phyloP scores from a whole-genome alignment of 495 filamentous ascomycete genomes.

The Penicillium verhagenii region DNA sequence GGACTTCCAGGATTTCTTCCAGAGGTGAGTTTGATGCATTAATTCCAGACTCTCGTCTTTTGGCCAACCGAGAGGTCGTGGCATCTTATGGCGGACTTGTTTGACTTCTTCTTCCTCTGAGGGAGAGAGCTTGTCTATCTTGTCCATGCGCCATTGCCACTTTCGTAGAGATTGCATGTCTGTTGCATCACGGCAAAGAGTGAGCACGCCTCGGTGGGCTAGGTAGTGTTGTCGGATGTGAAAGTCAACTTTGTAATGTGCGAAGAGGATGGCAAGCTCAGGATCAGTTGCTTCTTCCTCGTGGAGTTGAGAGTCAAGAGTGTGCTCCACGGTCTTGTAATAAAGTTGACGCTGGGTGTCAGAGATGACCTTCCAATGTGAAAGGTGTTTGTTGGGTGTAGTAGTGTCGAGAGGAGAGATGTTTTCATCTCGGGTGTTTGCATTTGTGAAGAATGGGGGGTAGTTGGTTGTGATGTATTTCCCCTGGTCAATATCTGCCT shows the following conservation, averaged over 20 bases:
- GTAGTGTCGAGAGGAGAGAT: slow-evolving; percentile 16
- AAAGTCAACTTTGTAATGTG: slow-evolving; percentile 34
- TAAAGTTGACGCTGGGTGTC: slow-evolving; percentile 20
- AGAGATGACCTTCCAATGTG: slow-evolving; percentile 23
- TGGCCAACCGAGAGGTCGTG: slow-evolving; percentile 13
- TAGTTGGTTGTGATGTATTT: slow-evolving; percentile 19
- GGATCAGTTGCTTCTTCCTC: slow-evolving; percentile 5
- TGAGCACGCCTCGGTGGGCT: slow-evolving; percentile 18
- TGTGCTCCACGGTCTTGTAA: slow-evolving; percentile 14
- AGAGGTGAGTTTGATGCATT: slow-evolving; percentile 22
- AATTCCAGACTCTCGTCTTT: slow-evolving; percentile 19
- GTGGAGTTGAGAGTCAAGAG: slow-evolving; percentile 4
- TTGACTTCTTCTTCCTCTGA: neutral
- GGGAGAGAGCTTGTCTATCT: slow-evolving; percentile 1
- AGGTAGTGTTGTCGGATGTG: slow-evolving; percentile 39
- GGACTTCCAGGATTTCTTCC: slow-evolving; percentile 18
- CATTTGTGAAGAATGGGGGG: slow-evolving; percentile 26
- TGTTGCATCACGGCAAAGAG: slow-evolving; percentile 26
- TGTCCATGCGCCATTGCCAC: slow-evolving; percentile 26
- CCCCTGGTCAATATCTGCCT: slow-evolving; percentile 20
- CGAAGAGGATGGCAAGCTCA: slow-evolving; percentile 18
- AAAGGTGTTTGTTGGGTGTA: neutral
- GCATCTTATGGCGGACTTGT: neutral
- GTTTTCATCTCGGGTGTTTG: slow-evolving; percentile 13
- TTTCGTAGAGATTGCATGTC: slow-evolving; percentile 27